A percentile compares a stretch with the other conserved stretches of the same genome.
These are phyloP conservation scores for Aspergillus asperescens DNA, from an alignment of 495 filamentous ascomycete genomes.

Conservation along the genomic window DNA sequence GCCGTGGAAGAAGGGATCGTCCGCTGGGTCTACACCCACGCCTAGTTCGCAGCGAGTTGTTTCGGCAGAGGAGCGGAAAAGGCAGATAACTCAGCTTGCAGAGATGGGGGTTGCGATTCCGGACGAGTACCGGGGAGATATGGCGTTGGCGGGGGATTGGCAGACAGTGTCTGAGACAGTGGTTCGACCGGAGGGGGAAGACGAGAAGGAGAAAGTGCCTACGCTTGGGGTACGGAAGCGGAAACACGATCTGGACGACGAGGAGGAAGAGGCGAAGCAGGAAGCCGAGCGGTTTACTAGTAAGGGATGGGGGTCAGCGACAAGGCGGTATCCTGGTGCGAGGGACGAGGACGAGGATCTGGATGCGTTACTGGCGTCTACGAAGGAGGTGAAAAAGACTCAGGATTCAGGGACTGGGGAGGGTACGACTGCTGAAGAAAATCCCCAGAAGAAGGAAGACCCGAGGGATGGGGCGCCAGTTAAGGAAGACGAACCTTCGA, in stretches of 20 bases:
- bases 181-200: slow-evolving; percentile 41
- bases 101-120: slow-evolving; percentile 84
- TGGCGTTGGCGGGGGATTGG: slow-evolving; percentile 93
- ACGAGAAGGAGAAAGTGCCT: slow-evolving; percentile 19
- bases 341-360: slow-evolving; percentile 53
- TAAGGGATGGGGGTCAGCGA: slow-evolving; percentile 70
- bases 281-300: slow-evolving; percentile 57
- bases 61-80: slow-evolving; percentile 67
- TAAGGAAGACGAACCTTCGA: slow-evolving; percentile 24
- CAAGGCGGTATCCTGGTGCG: slow-evolving; percentile 56
- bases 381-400: slow-evolving; percentile 43
- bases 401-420: slow-evolving; percentile 22
- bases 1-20: slow-evolving; percentile 25
- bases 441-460: neutral
- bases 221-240: slow-evolving; percentile 60
- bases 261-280: slow-evolving; percentile 57
- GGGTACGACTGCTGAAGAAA: slow-evolving; percentile 5
- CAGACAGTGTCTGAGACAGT: slow-evolving; percentile 58
- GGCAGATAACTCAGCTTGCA: slow-evolving; percentile 78
- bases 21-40: slow-evolving; percentile 21
- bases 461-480: slow-evolving; percentile 4
- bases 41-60: slow-evolving; percentile 27
- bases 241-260: slow-evolving; percentile 55
- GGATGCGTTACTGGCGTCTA: slow-evolving; percentile 60
- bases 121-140: slow-evolving; percentile 66